Evolutionary conservation across 2,329 filamentous ascomycete species (phyloP), one percentile per base, ranked within the genome.

Genomic region (Emergomyces africanus): DNA sequence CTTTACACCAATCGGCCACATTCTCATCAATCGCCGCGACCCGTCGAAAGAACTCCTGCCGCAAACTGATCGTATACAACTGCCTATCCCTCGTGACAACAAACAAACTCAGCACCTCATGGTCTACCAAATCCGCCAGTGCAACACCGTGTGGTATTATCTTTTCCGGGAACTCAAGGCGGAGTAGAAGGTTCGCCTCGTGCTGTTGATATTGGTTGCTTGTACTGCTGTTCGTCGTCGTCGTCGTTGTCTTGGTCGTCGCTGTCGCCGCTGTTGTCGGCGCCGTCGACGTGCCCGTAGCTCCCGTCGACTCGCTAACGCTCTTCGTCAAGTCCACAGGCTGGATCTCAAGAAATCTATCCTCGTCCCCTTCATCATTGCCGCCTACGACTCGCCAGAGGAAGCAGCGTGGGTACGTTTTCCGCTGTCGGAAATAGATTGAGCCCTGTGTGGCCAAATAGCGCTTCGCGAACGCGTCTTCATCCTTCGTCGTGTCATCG

Each of bases 351-450:
- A 99, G 79, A 62, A 90, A 79, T 65, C 83, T 88, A 14, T 55
- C 39, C 12, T 44, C 53, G 12, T 54, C 33, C 12, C 50, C 50
- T 5, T 39, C 50, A 15, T 39, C 50, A 68, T 85, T 84, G 67
- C 89, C 84, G 68, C 95, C 87, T 61, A 96, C 76, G 44, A 97
- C 81, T 66, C 92, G 84, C 94, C 94, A 99, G 54, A 96, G 80
- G 70, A 97, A 95, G 72, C 84, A 89, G 69, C 88, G 85, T 44
- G 94, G 94, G 63, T 87, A 85, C 63, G 82, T 79, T 68, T 87
- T 83, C 71, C 87, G 82, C 71, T 83, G 82, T 59, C 94, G 85
- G 73, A 95, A 90, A 76, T 89, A 96, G 59, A 97, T 81, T 2
- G 89, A 90, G 33, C 89, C 87, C 37, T 90, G 83, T 1, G 80